Percentiles rank a stretch among this genome's conserved stretches.
Conservation (phyloP, 2,329 filamentous ascomycete genomes). For the Truncatella angustata region DNA sequence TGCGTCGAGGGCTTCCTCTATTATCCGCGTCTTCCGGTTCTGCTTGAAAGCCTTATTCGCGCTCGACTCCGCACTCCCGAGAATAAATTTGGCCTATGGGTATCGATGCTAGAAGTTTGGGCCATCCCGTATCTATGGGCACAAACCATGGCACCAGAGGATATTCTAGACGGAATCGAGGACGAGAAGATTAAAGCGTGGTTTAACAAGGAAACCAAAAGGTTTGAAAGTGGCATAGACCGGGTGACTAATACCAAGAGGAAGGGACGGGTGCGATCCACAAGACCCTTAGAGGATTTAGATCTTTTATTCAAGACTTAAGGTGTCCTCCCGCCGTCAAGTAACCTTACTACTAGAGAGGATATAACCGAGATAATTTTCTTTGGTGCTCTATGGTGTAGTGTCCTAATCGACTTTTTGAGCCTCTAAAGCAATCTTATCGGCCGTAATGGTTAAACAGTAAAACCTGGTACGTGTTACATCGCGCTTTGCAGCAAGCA, state of each 20-base stretch:
- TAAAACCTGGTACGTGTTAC: too few relatives aligned
- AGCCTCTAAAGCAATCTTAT: too few relatives aligned
- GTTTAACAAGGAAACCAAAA: conserved; percentile 3
- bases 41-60: conserved; percentile 8
- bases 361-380: too few relatives aligned
- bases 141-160: conserved; percentile 7
- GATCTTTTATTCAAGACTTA: too few relatives aligned
- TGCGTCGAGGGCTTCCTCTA: conserved; percentile 7
- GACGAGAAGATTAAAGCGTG: conserved; percentile 2
- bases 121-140: conserved; percentile 2
- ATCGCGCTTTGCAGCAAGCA: too few relatives aligned
- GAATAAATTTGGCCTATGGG: neutral
- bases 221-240: conserved; percentile 8
- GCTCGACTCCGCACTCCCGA: conserved; percentile 4
- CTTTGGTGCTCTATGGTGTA: too few relatives aligned
- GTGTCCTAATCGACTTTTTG: too few relatives aligned
- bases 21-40: conserved; percentile 5
- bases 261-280: conserved; percentile 3
- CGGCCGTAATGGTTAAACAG: too few relatives aligned
- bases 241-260: conserved; percentile 5
- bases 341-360: too few relatives aligned
- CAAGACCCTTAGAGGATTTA: too few relatives aligned
- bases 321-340: too few relatives aligned
- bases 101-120: conserved; percentile 4
- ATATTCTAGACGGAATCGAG: conserved; percentile 3